phyloP scores from a whole-genome alignment of 495 filamentous ascomycete species.

The Penicillium roqueforti region DNA sequence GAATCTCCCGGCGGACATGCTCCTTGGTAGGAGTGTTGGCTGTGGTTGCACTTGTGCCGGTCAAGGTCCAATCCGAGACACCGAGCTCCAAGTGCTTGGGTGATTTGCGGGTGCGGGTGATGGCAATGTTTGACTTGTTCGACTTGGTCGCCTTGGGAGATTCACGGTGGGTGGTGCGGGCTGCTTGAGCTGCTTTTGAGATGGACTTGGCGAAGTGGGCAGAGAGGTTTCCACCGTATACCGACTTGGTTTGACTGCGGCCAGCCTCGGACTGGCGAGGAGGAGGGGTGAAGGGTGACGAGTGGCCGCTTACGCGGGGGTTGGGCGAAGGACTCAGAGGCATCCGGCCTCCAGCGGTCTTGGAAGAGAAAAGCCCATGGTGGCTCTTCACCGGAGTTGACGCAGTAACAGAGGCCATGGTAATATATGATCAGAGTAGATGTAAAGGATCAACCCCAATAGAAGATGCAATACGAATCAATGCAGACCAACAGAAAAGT shows the following conservation, averaged over 20 bases:
- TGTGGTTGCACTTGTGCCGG: constrained; percentile 66
- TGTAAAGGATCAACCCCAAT: constrained; percentile 14
- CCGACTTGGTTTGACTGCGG: constrained; percentile 56
- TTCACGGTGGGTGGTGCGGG: constrained; percentile 48
- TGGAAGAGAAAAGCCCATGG: constrained; percentile 83
- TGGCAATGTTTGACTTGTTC: constrained; percentile 95
- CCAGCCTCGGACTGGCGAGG: constrained; percentile 56
- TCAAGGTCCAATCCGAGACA: constrained; percentile 86
- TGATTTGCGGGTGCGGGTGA: constrained; percentile 57
- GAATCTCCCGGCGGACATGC: constrained; percentile 55
- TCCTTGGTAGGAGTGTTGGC: constrained; percentile 67
- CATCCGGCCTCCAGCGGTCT: constrained; percentile 90
- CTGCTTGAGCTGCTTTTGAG: constrained; percentile 1
- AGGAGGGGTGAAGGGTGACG: constrained; percentile 80
- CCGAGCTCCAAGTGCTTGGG: constrained; percentile 83
- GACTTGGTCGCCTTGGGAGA: constrained; percentile 94
- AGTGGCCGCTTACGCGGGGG: constrained; percentile 48
- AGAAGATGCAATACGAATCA: constrained; percentile 6
- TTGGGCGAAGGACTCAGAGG: constrained; percentile 90
- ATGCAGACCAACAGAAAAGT: constrained; percentile 18
- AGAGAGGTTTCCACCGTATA: constrained; percentile 69
- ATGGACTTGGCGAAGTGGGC: constrained; percentile 65
- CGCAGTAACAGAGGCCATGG: constrained; percentile 84
- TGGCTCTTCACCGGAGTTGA: constrained; percentile 93
- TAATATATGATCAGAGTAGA: constrained; percentile 25